Conservation (phyloP, 1,139 yeast genomes). For the Blastobotrys proliferans region DNA sequence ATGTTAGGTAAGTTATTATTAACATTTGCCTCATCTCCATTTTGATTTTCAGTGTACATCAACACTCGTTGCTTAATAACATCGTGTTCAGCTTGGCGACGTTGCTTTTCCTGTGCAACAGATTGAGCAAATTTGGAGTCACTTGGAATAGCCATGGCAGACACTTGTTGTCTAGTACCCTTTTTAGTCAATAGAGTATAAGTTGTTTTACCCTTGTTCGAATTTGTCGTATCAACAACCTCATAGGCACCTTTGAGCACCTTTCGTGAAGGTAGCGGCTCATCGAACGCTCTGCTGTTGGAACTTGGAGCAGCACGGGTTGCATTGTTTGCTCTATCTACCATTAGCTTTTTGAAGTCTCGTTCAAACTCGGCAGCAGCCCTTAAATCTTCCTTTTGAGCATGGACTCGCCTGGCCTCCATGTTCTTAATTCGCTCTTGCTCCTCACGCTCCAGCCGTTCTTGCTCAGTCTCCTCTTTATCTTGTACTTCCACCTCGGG, state of each 20-base stretch:
- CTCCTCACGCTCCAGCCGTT: slow-evolving; percentile 19
- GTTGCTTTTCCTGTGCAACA: slow-evolving; percentile 24
- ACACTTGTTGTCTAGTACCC: slow-evolving; percentile 22
- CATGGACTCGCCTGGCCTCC: slow-evolving; percentile 18
- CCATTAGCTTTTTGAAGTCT: slow-evolving; percentile 34
- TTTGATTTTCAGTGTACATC: slow-evolving; percentile 20
- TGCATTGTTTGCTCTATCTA: slow-evolving; percentile 27
- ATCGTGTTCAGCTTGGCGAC: slow-evolving; percentile 25
- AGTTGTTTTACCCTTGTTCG: slow-evolving; percentile 14
- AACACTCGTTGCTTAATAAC: slow-evolving; percentile 28
- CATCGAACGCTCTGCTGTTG: slow-evolving; percentile 28
- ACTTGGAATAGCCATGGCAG: slow-evolving; percentile 26
- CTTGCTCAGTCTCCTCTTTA: slow-evolving; percentile 20
- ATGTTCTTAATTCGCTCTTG: slow-evolving; percentile 13
- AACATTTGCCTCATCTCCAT: slow-evolving; percentile 7
- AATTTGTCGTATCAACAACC: slow-evolving; percentile 6
- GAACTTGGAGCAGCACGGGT: slow-evolving; percentile 3
- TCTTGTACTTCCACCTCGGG: slow-evolving; percentile 14
- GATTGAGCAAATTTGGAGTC: slow-evolving; percentile 27
- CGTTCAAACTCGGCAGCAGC: slow-evolving; percentile 35
- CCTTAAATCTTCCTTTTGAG: slow-evolving; percentile 23
- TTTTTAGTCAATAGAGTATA: slow-evolving; percentile 28
- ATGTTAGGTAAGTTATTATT: slow-evolving; percentile 8
- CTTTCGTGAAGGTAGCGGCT: slow-evolving; percentile 30
- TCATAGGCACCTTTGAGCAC: slow-evolving; percentile 13